These are phyloP conservation scores for Echeveria elegans DNA, from an alignment of 164 flowering plant species.

Conservation along the genomic window DNA sequence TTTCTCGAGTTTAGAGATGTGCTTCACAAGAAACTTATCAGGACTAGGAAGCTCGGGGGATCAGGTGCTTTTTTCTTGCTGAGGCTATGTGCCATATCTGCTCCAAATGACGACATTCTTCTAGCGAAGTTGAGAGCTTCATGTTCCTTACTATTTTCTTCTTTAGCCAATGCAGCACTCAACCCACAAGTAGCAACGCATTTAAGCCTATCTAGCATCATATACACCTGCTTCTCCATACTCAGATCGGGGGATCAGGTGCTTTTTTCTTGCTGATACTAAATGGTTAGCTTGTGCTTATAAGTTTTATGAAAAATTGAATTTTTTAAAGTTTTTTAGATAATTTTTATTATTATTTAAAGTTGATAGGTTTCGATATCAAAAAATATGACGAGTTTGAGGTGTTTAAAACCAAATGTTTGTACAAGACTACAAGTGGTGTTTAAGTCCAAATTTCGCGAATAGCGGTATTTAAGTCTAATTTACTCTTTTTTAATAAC, in stretches of 20 bases:
- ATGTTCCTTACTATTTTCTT: constrained; percentile 31
- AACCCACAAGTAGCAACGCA: constrained; percentile 90
- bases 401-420: too few species aligned
- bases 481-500: too few species aligned
- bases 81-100: constrained; percentile 15
- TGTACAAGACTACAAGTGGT: too few species aligned
- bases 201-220: constrained; percentile 77
- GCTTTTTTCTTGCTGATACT: constrained; percentile 29
- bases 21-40: constrained; percentile 81
- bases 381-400: too few species aligned
- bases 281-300: too few species aligned
- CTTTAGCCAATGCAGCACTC: constrained; percentile 73
- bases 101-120: constrained; percentile 19
- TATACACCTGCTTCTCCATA: constrained; percentile 36
- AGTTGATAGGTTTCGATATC: too few species aligned
- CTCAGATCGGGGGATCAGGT: constrained; percentile 22
- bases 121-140: constrained; percentile 15
- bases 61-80: constrained; percentile 26
- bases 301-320: too few species aligned
- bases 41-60: constrained; percentile 55
- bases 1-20: constrained; percentile 67
- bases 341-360: too few species aligned
- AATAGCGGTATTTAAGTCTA: too few species aligned
- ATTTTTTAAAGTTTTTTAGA: too few species aligned
- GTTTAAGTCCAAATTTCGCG: too few species aligned